Conservation (phyloP, 306 rosid genomes). For the Vigna radiata region DNA sequence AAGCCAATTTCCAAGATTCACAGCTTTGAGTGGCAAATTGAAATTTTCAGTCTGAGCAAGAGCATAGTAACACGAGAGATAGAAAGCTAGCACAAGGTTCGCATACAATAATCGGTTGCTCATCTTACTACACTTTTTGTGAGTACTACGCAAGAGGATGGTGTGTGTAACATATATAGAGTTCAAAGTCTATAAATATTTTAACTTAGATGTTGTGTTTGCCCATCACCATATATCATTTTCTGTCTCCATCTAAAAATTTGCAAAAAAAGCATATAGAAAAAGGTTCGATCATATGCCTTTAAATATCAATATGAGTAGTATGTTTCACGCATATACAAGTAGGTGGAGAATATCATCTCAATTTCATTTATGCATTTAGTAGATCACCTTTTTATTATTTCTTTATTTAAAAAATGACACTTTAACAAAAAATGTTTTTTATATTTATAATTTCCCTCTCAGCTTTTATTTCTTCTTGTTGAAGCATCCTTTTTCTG, state of each 20-base stretch:
- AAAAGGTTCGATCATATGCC: constrained; percentile 2
- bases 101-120: neutral
- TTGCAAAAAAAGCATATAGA: neutral
- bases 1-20: constrained; percentile 75
- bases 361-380: neutral
- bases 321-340: neutral
- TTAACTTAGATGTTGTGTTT: neutral
- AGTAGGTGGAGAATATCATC: neutral
- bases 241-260: constrained; percentile 2
- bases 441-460: too few relatives aligned
- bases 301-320: neutral
- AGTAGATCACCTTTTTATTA: neutral
- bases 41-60: constrained; percentile 44
- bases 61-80: constrained; percentile 35
- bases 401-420: neutral
- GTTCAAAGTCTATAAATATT: constrained; percentile 5
- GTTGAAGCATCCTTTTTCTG: constrained; percentile 5
- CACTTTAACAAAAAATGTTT: neutral
- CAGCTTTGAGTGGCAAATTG: constrained; percentile 64
- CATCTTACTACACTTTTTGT: constrained; percentile 38
- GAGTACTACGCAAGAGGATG: constrained; percentile 3
- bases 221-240: constrained; percentile 27
- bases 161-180: constrained; percentile 17
- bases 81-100: constrained; percentile 40
- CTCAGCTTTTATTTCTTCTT: neutral